Base-by-base conservation (phyloP, 106 monocot species). In the Agapanthus africanus region DNA sequence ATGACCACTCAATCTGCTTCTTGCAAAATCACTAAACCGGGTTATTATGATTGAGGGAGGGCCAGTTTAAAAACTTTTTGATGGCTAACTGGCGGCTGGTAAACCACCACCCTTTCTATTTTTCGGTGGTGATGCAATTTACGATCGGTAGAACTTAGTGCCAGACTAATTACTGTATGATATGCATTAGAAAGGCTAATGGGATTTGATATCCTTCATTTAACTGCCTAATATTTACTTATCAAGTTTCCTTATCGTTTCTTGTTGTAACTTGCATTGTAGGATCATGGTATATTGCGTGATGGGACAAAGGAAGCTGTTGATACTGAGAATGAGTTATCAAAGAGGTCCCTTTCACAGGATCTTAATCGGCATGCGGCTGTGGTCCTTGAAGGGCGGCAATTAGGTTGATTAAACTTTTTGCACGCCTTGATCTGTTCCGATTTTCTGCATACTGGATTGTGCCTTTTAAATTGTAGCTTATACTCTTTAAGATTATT, bases 291-390 rank as follows among this genome's bases (percentile, higher is more conserved):
- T 56, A 90, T 90, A 77, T 59, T 85, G 67, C 80, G 84, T 61
- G 92, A 92, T 85, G 99, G 92, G 30, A 71, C 56, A 40, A 99
- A 90, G 63, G 99, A 99, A 65, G 71, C 54, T 42, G 16, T 59
- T 73, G 93, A 99, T 54, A 10, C 50, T 63, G 92, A 93, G 28
- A 86, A 70, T 81, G 93, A 85, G 32, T 57, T 93, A 27, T 71
- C 85, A 28, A 77, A 25, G 74, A 90, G 99, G 70, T 87, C 92
- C 19, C 74, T 99, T 7, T 74, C 87, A 34, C 99, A 93, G 54
- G 99, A 99, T 75, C 71, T 99, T 65, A 99, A 99, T 73, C 80
- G 99, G 57, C 99, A 99, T 83, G 92, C 87, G 37, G 80, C 93
- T 77, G 99, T 99, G 74, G 90, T 99, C 47, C 87, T 99, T 73